phyloP scores from a whole-genome alignment of 2,329 filamentous ascomycete species.

The Aspergillus sp. region DNA sequence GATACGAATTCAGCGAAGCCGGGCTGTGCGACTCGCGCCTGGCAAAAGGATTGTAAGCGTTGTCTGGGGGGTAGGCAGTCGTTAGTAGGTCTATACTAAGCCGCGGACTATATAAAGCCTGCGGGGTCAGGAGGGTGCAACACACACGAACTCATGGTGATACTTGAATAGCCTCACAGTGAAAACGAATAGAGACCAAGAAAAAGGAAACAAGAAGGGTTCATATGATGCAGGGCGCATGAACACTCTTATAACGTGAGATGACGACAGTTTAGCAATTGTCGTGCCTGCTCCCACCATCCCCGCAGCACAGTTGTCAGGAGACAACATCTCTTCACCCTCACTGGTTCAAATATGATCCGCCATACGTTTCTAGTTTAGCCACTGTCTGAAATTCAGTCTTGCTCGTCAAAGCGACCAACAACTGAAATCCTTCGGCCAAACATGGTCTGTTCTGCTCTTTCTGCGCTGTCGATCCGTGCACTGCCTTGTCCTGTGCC shows the following conservation, averaged over 20 bases:
- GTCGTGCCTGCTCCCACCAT: not conserved
- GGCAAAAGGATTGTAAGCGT: constrained; percentile 65
- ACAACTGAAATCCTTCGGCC: not conserved
- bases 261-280: not conserved
- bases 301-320: constrained; percentile 14
- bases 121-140: not conserved
- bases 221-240: not conserved
- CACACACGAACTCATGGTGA: constrained; percentile 15
- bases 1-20: constrained; percentile 68
- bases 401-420: not conserved
- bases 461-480: constrained; percentile 13
- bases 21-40: constrained; percentile 66
- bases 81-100: not conserved
- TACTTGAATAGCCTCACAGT: not conserved
- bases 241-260: not conserved
- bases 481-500: constrained; percentile 12
- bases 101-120: not conserved
- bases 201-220: not conserved
- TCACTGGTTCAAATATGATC: constrained; percentile 12
- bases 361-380: constrained; percentile 2
- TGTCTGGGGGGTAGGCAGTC: not conserved
- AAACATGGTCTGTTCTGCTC: not conserved
- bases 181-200: not conserved
- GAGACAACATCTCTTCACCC: constrained; percentile 12
- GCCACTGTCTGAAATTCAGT: not conserved